Conservation (phyloP, 2,329 filamentous ascomycete genomes). For the Fusarium bactridioides region DNA sequence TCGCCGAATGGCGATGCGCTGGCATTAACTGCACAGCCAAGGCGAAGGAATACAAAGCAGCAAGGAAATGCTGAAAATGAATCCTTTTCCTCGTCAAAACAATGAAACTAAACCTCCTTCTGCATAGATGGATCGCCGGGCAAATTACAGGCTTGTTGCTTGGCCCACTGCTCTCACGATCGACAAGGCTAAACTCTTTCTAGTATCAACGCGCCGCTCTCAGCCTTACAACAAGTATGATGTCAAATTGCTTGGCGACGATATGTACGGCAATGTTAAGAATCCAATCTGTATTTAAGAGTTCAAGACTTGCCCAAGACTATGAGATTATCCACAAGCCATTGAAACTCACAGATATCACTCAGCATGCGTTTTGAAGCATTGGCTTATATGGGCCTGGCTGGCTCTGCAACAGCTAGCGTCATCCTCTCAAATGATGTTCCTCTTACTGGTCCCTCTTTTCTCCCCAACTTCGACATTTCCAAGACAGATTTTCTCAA, state of each 20-base stretch:
- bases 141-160: background rate
- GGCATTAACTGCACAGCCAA: background rate
- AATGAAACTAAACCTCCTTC: background rate
- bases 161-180: background rate
- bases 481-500: constrained; percentile 6
- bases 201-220: background rate
- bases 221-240: background rate
- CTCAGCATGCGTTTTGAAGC: background rate
- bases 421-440: constrained; percentile 21
- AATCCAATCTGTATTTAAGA: background rate
- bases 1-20: background rate
- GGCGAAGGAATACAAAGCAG: background rate
- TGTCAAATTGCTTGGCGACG: background rate
- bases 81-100: background rate
- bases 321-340: background rate
- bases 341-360: background rate
- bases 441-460: constrained; percentile 36
- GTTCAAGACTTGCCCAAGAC: background rate
- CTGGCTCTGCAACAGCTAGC: background rate
- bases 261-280: background rate
- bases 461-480: constrained; percentile 30
- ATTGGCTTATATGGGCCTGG: background rate
- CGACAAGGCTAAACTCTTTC: background rate
- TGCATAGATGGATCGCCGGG: background rate
- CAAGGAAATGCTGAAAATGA: background rate